phyloP scores from a whole-genome alignment of 768 basidiomycete genomes.

The Lactarius sanguifluus region DNA sequence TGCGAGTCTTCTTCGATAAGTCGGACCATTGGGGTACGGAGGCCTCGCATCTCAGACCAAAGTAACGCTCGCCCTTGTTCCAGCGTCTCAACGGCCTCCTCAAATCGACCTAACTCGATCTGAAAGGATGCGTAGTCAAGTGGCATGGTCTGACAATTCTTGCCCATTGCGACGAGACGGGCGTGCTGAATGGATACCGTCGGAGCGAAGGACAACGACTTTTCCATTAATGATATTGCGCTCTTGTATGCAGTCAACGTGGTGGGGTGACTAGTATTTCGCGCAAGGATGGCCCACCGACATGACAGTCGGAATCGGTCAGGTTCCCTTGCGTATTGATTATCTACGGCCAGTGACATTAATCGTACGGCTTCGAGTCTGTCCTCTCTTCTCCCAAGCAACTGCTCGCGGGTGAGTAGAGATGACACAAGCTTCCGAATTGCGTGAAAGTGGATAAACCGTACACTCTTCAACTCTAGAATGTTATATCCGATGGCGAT shows the following conservation, averaged over 20 bases:
- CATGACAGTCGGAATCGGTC: background rate
- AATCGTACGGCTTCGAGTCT: background rate
- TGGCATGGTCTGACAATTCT: background rate
- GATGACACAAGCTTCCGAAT: background rate
- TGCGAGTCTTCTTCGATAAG: background rate
- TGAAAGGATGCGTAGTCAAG: constrained; percentile 10
- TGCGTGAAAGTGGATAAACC: background rate
- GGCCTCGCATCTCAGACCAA: constrained; percentile 16
- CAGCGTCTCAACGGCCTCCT: constrained; percentile 15
- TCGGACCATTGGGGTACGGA: background rate
- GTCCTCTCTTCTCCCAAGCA: background rate
- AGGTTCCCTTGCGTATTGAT: background rate
- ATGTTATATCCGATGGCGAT: background rate
- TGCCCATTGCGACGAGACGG: background rate
- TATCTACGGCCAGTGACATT: background rate
- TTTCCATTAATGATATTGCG: background rate
- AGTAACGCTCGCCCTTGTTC: constrained; percentile 12
- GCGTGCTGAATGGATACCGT: background rate
- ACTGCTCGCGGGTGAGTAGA: background rate
- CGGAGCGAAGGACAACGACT: background rate
- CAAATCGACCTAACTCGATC: constrained; percentile 4
- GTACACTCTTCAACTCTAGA: background rate
- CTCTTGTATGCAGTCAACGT: background rate
- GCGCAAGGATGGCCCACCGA: background rate
- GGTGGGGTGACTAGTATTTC: background rate